Conservation (phyloP, 495 filamentous ascomycete genomes). For the Penicillium malachiteum region DNA sequence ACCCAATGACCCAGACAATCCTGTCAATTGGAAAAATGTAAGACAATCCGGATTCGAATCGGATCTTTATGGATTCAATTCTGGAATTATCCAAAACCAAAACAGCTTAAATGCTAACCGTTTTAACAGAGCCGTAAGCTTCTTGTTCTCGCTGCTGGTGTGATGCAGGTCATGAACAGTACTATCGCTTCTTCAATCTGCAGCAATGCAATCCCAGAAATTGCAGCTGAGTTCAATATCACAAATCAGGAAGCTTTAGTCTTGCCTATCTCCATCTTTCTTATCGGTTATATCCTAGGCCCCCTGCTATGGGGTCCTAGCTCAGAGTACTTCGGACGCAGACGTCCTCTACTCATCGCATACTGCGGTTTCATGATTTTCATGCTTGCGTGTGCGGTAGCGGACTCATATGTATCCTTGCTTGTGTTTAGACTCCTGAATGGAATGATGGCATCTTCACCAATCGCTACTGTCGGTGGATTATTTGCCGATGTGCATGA, state of each 20-base stretch:
- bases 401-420: constrained; percentile 61
- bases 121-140: constrained; percentile 50
- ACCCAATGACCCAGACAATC: constrained; percentile 64
- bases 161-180: constrained; percentile 68
- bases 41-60: neutral
- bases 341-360: constrained; percentile 53
- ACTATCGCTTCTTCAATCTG: constrained; percentile 72
- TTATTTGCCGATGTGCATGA: constrained; percentile 68
- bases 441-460: constrained; percentile 63
- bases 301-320: constrained; percentile 66
- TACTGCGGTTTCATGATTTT: constrained; percentile 66
- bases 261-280: constrained; percentile 73
- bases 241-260: constrained; percentile 56
- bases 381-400: constrained; percentile 65
- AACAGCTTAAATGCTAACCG: constrained; percentile 5
- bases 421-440: constrained; percentile 65
- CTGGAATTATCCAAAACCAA: neutral
- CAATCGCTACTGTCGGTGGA: constrained; percentile 68
- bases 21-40: constrained; percentile 57
- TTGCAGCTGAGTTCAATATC: constrained; percentile 57
- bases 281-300: constrained; percentile 66
- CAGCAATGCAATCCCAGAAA: constrained; percentile 58
- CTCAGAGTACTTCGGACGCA: constrained; percentile 68
- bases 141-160: constrained; percentile 53
- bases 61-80: neutral